A percentile compares a stretch with the other conserved stretches of the same genome.
phyloP scores from a whole-genome alignment of 768 basidiomycete species.

The Pleurotus ostreatus region DNA sequence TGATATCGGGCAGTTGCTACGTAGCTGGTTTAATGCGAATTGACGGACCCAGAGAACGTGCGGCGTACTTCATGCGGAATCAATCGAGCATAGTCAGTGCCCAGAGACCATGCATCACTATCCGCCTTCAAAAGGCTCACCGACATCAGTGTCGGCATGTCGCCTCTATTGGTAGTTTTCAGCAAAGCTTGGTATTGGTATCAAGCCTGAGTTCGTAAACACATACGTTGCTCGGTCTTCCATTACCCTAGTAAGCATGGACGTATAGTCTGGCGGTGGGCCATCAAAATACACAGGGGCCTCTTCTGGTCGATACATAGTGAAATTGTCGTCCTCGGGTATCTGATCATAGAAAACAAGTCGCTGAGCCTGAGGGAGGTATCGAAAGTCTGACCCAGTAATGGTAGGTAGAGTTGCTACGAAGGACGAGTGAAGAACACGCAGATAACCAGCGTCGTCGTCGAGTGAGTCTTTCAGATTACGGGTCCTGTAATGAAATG shows the following conservation, averaged over 20 bases:
- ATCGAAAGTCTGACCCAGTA: neutral
- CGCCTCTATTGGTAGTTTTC: too few species aligned
- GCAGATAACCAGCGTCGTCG: neutral
- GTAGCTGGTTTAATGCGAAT: too few species aligned
- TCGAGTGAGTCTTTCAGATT: neutral
- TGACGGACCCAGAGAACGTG: too few species aligned
- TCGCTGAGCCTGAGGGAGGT: neutral
- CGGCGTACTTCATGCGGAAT: neutral
- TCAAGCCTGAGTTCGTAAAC: too few species aligned
- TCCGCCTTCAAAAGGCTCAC: neutral
- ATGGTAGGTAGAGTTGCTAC: neutral
- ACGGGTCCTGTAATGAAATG: neutral
- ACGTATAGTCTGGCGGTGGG: neutral
- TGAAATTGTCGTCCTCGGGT: neutral
- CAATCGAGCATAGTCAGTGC: neutral
- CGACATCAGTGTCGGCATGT: neutral
- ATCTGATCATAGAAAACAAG: neutral
- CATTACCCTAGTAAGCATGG: neutral
- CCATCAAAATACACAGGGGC: neutral
- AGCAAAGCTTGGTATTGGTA: too few species aligned
- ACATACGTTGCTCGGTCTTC: too few species aligned
- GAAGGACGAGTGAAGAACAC: neutral
- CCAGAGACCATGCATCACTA: neutral
- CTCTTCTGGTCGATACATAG: neutral
- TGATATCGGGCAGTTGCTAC: too few species aligned